Evolutionary conservation across 164 flowering plant genomes (phyloP), one percentile per base, ranked within the genome.

Genomic region (Euptelea pleiosperma): DNA sequence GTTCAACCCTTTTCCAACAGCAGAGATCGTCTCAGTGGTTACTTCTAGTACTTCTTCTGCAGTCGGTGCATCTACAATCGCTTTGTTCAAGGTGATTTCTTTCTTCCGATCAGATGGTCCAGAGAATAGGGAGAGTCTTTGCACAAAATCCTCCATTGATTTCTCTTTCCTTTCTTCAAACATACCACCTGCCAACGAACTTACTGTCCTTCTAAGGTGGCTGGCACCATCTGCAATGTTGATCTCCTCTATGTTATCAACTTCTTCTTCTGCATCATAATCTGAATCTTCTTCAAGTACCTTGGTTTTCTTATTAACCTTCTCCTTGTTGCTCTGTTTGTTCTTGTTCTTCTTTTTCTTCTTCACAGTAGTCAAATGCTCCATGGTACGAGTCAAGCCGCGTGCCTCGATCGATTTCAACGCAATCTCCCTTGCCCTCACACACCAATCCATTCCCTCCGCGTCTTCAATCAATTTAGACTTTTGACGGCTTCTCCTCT

Each of bases 381-480:
- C 89, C 86, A 82, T 57, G 6, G 61, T 51, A 36, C 29, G 61
- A 41, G 76, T 50, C 71, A 90, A 64, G 1, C 96, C 97, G 42
- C 97, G 73, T 0, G 82, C 79, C 68, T 87, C 87, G 59, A 93
- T 93, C 3, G 87, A 70, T 60, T 75, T 76, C 48, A 90, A 71
- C 0, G 98, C 97, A 50, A 73, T 45, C 65, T 69, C 76, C 67
- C 98, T 83, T 0, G 98, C 96, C 68, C 78, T 82, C 21, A 81
- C 73, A 72, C 98, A 90, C 96, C 97, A 90, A 61, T 90, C 98
- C 94, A 88, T 87, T 25, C 71, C 71, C 37, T 78, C 85, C 2
- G 70, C 66, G 39, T 83, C 89, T 11, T 73, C 62, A 8, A 82
- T 64, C 73, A 82, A 60, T 67, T 65, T 73, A 1, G 87, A 75